These are phyloP conservation scores for Botryotinia convoluta DNA, from an alignment of 2,329 filamentous ascomycete genomes.

Conservation along the genomic window DNA sequence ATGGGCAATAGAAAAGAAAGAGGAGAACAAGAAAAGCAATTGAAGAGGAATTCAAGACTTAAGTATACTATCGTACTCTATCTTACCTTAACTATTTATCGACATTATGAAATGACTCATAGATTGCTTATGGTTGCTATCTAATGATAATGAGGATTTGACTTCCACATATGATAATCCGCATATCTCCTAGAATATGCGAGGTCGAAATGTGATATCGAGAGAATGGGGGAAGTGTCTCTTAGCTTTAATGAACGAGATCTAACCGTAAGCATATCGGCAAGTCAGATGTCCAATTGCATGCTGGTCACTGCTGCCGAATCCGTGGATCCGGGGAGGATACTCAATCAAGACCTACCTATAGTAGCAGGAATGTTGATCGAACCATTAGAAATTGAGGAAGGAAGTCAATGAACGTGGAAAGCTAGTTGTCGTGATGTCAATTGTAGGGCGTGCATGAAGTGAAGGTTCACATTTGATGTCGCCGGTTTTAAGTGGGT, in stretches of 20 bases:
- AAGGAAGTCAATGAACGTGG: background rate
- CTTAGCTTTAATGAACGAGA: background rate
- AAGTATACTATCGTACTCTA: background rate
- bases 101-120: slow-evolving; percentile 5
- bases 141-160: background rate
- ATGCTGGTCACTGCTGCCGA: background rate
- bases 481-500: background rate
- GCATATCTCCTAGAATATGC: background rate
- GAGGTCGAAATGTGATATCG: background rate
- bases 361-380: no score
- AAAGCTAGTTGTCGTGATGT: background rate
- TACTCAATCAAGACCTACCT: background rate
- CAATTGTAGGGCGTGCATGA: background rate
- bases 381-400: background rate
- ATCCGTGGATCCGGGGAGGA: background rate
- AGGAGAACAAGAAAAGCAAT: background rate
- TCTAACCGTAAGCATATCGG: background rate
- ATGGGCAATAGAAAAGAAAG: background rate
- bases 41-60: background rate
- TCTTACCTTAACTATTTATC: background rate
- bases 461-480: background rate
- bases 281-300: background rate
- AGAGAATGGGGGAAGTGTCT: background rate
- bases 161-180: background rate
- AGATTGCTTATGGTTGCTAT: background rate